Percentiles rank a stretch among this genome's conserved stretches.
Conservation (phyloP, 208 protist species). For the Leishmania tarentolae region DNA sequence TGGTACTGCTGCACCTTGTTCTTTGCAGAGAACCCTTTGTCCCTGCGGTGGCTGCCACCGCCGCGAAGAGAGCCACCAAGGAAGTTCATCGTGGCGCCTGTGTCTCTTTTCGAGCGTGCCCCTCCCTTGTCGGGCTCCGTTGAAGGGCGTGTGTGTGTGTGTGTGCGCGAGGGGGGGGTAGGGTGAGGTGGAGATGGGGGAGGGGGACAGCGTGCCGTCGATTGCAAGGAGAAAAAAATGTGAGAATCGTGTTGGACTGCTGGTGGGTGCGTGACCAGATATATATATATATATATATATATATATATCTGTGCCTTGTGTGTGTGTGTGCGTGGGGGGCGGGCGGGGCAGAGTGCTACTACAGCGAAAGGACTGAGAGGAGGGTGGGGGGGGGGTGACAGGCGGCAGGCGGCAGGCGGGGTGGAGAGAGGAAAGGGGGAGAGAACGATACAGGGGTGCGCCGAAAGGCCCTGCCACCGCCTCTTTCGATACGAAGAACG, state of each 20-base stretch:
- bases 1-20: constrained; percentile 87
- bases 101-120: background rate
- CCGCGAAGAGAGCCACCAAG: constrained; percentile 17
- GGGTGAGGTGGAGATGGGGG: background rate
- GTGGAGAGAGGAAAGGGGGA: background rate
- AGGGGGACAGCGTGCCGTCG: too few relatives aligned
- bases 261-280: background rate
- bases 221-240: background rate
- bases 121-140: background rate
- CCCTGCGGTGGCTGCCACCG: constrained; percentile 37
- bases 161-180: background rate
- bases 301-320: background rate
- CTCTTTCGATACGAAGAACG: background rate
- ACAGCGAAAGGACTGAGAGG: background rate
- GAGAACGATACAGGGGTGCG: background rate
- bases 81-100: constrained; percentile 25
- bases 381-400: background rate
- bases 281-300: background rate
- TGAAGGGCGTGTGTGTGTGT: background rate
- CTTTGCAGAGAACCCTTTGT: constrained; percentile 77
- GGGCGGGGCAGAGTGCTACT: background rate
- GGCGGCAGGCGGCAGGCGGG: background rate
- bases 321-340: background rate
- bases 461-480: background rate
- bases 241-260: background rate